Conservation (phyloP, 768 basidiomycete species). For the Amanita brunnescens region DNA sequence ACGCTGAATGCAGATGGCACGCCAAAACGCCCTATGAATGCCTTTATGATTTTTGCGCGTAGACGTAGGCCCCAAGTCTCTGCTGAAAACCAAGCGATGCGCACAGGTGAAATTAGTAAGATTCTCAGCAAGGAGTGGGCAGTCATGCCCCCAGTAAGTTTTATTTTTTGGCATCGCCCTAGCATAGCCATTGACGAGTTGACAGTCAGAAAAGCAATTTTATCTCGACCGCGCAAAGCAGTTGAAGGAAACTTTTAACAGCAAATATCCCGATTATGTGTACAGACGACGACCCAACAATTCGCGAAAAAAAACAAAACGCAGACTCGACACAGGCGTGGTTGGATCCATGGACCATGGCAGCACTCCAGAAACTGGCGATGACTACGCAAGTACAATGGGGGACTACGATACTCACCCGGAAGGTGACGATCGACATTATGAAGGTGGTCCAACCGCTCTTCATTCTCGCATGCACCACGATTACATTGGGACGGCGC, state of each 20-base stretch:
- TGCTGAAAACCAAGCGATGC: conserved; percentile 82
- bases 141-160: conserved; percentile 60
- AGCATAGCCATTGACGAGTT: conserved; percentile 8
- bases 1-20: conserved; percentile 82
- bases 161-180: conserved; percentile 7
- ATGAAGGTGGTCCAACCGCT: conserved; percentile 15
- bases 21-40: conserved; percentile 88
- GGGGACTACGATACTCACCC: conserved; percentile 29
- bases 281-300: conserved; percentile 86
- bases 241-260: conserved; percentile 79
- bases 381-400: conserved; percentile 13
- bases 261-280: conserved; percentile 83
- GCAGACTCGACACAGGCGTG: conserved; percentile 25
- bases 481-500: conserved; percentile 10
- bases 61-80: conserved; percentile 76
- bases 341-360: conserved; percentile 1
- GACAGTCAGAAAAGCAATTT: conserved; percentile 73
- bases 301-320: conserved; percentile 45
- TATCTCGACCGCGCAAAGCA: conserved; percentile 83
- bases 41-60: conserved; percentile 90
- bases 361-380: conserved; percentile 18
- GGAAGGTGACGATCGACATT: conserved; percentile 26
- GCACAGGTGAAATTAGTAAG: conserved; percentile 86
- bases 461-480: conserved; percentile 21
- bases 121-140: conserved; percentile 84